phyloP scores from a whole-genome alignment of 495 filamentous ascomycete genomes.

The Apodospora peruviana region DNA sequence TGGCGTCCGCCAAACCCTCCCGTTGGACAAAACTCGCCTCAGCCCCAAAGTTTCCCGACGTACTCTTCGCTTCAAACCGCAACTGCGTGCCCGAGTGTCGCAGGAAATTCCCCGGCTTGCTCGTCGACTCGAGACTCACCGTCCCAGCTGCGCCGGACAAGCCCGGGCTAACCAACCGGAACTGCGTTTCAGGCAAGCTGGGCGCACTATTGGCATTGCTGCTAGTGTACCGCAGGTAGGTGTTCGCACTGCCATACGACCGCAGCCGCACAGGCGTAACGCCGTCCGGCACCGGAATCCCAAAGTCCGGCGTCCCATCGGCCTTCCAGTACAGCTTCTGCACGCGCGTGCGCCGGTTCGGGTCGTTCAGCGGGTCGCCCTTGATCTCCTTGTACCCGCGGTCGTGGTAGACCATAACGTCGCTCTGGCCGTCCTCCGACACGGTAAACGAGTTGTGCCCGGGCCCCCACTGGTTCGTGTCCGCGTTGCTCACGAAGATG shows the following conservation, averaged over 20 bases:
- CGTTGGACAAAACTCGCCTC: conserved; percentile 15
- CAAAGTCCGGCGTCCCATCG: conserved; percentile 45
- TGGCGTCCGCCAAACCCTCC: conserved; percentile 4
- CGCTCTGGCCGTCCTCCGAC: conserved; percentile 43
- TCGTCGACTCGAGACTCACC: conserved; percentile 17
- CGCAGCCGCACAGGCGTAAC: conserved; percentile 13
- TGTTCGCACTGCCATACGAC: neutral
- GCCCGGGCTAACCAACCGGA: conserved; percentile 12
- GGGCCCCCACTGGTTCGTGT: conserved; percentile 47
- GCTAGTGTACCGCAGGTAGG: conserved; percentile 2
- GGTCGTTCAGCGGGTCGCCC: conserved; percentile 31
- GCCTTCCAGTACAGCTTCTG: conserved; percentile 40
- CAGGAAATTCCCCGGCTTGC: conserved; percentile 10
- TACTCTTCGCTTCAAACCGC: conserved; percentile 8
- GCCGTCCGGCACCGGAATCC: conserved; percentile 25
- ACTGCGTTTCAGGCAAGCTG: conserved; percentile 13
- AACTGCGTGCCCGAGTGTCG: conserved; percentile 4
- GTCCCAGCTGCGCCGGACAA: conserved; percentile 10
- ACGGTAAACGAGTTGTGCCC: conserved; percentile 49
- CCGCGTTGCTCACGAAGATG: conserved; percentile 27
- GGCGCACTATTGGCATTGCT: neutral
- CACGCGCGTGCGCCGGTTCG: conserved; percentile 44
- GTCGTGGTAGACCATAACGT: conserved; percentile 49
- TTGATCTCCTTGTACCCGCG: conserved; percentile 30
- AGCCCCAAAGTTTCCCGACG: neutral